Evolutionary conservation across 768 basidiomycete species (phyloP).

Genomic region (Fomitopsis serialis): DNA sequence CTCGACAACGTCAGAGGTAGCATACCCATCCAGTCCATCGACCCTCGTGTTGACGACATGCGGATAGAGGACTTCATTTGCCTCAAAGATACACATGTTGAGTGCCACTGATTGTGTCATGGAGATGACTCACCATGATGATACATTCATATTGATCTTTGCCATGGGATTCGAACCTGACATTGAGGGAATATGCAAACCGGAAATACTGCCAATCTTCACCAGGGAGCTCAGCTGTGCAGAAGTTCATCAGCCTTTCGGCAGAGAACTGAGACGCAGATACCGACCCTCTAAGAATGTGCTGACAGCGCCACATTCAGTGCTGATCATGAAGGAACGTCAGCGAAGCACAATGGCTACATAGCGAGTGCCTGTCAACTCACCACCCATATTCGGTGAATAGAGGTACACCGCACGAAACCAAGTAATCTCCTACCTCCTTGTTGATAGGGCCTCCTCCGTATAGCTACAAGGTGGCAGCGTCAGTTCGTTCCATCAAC

Average conservation of each 20-base stretch:
- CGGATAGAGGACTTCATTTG: slow-evolving; percentile 1
- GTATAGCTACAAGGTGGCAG: not conserved
- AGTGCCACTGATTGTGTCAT: not conserved
- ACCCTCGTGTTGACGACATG: slow-evolving; percentile 27
- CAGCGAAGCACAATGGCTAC: slow-evolving; percentile 1
- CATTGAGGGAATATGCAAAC: no score
- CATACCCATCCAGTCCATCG: slow-evolving; percentile 27
- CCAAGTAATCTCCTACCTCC: not conserved
- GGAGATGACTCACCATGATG: slow-evolving; percentile 3
- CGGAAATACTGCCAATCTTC: no score
- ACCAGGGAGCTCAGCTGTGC: slow-evolving; percentile 11
- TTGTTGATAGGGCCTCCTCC: not conserved
- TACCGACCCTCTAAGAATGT: not conserved
- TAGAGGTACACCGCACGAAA: not conserved
- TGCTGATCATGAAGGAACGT: slow-evolving; percentile 8
- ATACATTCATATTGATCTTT: no score
- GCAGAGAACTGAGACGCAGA: not conserved
- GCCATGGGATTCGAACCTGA: no score
- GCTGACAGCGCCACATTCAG: slow-evolving; percentile 5
- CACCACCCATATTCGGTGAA: not conserved
- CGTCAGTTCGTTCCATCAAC: not conserved
- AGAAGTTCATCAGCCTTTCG: not conserved
- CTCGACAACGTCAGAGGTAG: slow-evolving; percentile 36
- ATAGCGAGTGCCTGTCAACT: slow-evolving; percentile 6
- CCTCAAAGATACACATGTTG: not conserved